Evolutionary conservation across 2,329 filamentous ascomycete genomes (phyloP), one percentile per base, ranked within the genome.

Genomic region (Corynespora cassiicola): DNA sequence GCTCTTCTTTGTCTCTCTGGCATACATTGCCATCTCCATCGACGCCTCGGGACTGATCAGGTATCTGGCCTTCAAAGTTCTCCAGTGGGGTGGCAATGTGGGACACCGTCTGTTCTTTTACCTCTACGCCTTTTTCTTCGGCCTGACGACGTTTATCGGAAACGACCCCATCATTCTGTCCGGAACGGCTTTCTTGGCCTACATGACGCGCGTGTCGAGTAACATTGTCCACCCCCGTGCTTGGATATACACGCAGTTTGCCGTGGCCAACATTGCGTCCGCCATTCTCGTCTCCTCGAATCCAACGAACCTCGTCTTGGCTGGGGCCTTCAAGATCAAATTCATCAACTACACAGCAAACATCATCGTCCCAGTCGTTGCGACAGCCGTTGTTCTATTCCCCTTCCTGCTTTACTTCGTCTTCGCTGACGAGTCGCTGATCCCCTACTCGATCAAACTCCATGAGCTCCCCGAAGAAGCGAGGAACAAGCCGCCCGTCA

Each of bases 241-340:
- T 0, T 89, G 86, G 86, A 88, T 89, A 15, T 78, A 82, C 51
- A 80, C 79, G 2, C 86, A 90, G 42, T 89, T 89, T 40, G 79
- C 86, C 11, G 65, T 88, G 1, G 85, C 85, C 34, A 89, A 89
- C 45, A 86, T 89, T 31, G 82, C 82, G 2, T 89, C 86, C 0
- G 85, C 87, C 0, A 87, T 89, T 16, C 72, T 90, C 9, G 87
- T 90, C 7, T 89, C 86, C 0, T 89, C 86, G 0, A 90, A 90
- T 43, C 87, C 87, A 0, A 89, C 87, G 2, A 90, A 90, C 38
- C 76, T 89, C 6, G 86, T 89, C 0, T 75, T 89, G 0, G 85
- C 86, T 0, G 85, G 86, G 4, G 86, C 86, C 2, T 89, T 89
- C 56, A 56, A 79, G 3, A 84, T 89, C 69, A 85, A 78, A 33